A percentile compares a stretch with the other conserved stretches of the same genome.
These are phyloP conservation scores for Trichoderma cornu-damae DNA, from an alignment of 2,329 filamentous ascomycete genomes.

Conservation along the genomic window DNA sequence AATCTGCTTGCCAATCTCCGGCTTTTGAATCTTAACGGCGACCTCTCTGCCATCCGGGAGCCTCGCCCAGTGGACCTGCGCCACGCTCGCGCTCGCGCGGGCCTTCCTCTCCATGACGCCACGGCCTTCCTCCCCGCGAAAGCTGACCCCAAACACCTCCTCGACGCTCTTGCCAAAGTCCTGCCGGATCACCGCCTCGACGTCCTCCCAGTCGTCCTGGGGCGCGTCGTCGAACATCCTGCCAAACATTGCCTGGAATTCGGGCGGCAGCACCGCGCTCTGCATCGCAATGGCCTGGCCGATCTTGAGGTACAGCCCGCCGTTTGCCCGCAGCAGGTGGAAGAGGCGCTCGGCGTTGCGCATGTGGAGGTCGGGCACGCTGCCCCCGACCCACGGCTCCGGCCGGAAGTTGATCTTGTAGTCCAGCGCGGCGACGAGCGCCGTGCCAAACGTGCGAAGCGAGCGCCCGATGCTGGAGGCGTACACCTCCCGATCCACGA, in stretches of 20 bases:
- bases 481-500: constrained; percentile 68
- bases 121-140: constrained; percentile 63
- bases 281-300: constrained; percentile 99
- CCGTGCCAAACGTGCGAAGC: constrained; percentile 72
- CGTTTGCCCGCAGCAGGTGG: constrained; percentile 75
- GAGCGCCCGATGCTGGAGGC: constrained; percentile 75
- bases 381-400: constrained; percentile 66
- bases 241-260: constrained; percentile 94
- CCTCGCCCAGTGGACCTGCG: constrained; percentile 93
- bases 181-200: constrained; percentile 77
- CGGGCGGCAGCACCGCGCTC: constrained; percentile 83
- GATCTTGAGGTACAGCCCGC: constrained; percentile 93
- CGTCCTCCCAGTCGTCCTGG: constrained; percentile 81
- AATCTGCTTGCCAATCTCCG: constrained; percentile 85
- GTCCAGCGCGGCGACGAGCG: constrained; percentile 76
- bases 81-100: constrained; percentile 80
- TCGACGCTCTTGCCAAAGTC: constrained; percentile 85
- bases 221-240: constrained; percentile 98
- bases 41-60: constrained; percentile 83
- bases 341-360: constrained; percentile 82
- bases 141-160: constrained; percentile 89
- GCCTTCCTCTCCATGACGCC: constrained; percentile 58
- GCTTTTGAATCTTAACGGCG: constrained; percentile 94
- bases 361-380: constrained; percentile 70
- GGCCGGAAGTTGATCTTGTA: constrained; percentile 96